phyloP scores from a whole-genome alignment of 108 stramenopile genomes.

The Stephanodiscus minutulus region DNA sequence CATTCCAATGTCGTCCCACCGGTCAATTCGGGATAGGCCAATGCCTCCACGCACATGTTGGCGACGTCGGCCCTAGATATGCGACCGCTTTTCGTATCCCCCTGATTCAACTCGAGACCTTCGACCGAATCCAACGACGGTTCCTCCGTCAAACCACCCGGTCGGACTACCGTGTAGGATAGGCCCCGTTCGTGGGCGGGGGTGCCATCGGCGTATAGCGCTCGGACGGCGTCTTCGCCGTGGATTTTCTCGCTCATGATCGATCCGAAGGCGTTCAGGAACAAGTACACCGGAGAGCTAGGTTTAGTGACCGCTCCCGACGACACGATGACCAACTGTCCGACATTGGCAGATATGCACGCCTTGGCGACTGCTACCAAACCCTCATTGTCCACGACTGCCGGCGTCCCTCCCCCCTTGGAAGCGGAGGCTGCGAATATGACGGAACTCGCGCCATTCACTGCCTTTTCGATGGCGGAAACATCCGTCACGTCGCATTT shows the following conservation, averaged over 20 bases:
- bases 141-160: slow-evolving; percentile 78
- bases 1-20: slow-evolving; percentile 78
- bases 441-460: slow-evolving; percentile 47
- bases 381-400: slow-evolving; percentile 77
- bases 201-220: slow-evolving; percentile 52
- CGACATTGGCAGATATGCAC: slow-evolving; percentile 70
- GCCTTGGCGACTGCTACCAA: slow-evolving; percentile 72
- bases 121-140: slow-evolving; percentile 48
- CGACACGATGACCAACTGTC: slow-evolving; percentile 77
- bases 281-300: slow-evolving; percentile 69
- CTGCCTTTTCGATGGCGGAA: background rate
- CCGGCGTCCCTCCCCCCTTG: slow-evolving; percentile 72
- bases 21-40: slow-evolving; percentile 35
- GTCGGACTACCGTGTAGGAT: slow-evolving; percentile 79
- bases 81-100: slow-evolving; percentile 77
- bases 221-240: slow-evolving; percentile 75
- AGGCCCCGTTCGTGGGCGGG: slow-evolving; percentile 15
- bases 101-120: slow-evolving; percentile 78
- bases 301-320: slow-evolving; percentile 83
- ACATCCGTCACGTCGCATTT: no score
- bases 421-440: slow-evolving; percentile 88
- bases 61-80: slow-evolving; percentile 78
- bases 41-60: slow-evolving; percentile 59
- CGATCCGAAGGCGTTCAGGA: slow-evolving; percentile 75
- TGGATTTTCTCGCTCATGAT: slow-evolving; percentile 88